Conservation (phyloP, 2,329 filamentous ascomycete species). For the Colletotrichum paranaense region DNA sequence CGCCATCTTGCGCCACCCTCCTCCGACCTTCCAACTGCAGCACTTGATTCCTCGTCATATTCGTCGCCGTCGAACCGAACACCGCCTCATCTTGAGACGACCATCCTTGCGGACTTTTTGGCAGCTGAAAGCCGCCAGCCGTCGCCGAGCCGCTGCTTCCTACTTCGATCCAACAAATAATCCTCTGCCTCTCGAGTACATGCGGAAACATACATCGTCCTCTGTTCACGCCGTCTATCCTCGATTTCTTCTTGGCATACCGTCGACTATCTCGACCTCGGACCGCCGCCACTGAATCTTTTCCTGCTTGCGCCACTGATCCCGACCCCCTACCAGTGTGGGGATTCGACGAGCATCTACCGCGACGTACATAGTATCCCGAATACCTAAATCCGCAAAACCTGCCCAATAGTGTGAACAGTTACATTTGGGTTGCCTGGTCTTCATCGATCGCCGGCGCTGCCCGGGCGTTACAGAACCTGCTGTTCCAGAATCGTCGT, state of each 20-base stretch:
- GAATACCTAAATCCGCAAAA: background rate
- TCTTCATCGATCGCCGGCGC: conserved; percentile 8
- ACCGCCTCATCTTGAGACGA: background rate
- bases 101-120: background rate
- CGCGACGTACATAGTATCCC: background rate
- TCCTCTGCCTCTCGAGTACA: background rate
- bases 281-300: background rate
- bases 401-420: background rate
- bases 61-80: background rate
- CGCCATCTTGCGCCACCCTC: background rate
- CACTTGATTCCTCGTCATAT: background rate
- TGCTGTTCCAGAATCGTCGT: background rate
- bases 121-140: background rate
- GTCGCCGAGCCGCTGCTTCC: background rate
- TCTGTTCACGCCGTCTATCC: background rate
- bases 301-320: background rate
- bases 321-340: background rate
- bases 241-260: background rate
- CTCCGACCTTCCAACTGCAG: background rate
- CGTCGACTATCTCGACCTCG: too few species aligned
- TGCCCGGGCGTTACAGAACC: conserved; percentile 15
- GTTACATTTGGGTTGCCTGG: background rate
- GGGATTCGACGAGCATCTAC: background rate
- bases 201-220: background rate
- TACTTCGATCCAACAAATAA: background rate